Percentiles rank a stretch among this genome's conserved stretches.
These are phyloP conservation scores for Aethionema arabicum DNA, from an alignment of 345 rosid genomes.

Conservation along the genomic window DNA sequence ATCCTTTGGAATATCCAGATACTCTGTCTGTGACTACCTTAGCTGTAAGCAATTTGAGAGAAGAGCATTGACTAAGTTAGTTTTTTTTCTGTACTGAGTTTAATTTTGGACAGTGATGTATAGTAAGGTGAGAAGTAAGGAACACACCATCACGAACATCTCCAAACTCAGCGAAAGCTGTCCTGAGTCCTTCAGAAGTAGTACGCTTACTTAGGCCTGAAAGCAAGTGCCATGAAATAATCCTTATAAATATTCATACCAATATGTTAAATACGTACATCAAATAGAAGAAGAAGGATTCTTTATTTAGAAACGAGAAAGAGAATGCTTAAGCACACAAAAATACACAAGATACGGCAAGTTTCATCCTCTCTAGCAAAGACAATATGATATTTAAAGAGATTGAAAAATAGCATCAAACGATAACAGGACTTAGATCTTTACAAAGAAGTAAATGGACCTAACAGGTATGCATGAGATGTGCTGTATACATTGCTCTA, in stretches of 20 bases:
- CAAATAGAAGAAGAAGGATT: background rate
- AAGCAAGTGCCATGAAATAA: constrained; percentile 20
- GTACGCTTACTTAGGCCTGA: constrained; percentile 89
- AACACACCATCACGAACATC: constrained; percentile 74
- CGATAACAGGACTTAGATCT: background rate
- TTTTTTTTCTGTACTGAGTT: background rate
- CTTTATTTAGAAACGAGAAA: too few species aligned
- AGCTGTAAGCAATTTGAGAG: constrained; percentile 44
- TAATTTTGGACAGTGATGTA: background rate
- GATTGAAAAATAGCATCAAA: constrained; percentile 9
- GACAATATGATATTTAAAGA: background rate
- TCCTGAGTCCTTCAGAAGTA: constrained; percentile 61
- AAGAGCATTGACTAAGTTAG: background rate
- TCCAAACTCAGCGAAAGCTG: constrained; percentile 75
- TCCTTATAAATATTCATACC: background rate
- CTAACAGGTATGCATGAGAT: background rate
- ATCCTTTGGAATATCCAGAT: constrained; percentile 89
- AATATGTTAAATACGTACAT: background rate
- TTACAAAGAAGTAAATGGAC: constrained; percentile 2
- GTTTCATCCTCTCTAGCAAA: background rate
- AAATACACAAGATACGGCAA: background rate
- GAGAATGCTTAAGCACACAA: too few species aligned
- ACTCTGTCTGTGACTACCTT: constrained; percentile 74
- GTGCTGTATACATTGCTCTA: background rate
- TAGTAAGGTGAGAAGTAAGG: background rate